Percentiles rank a stretch among this genome's conserved stretches.
Conservation (phyloP, 2,329 filamentous ascomycete species). For the Scedosporium dehoogii region DNA sequence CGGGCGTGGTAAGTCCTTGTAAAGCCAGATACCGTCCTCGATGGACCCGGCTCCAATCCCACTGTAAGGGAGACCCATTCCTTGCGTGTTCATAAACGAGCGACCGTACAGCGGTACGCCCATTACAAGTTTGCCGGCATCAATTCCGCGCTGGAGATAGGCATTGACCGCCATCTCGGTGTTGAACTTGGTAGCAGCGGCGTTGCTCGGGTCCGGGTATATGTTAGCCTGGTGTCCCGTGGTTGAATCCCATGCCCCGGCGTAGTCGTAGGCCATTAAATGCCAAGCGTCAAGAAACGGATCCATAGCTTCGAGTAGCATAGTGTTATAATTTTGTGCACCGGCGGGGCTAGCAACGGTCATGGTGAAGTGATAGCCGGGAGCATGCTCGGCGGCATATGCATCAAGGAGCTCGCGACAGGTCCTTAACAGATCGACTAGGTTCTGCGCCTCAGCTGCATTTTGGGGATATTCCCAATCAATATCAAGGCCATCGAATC, state of each 20-base stretch:
- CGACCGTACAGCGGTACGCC: slow-evolving; percentile 74
- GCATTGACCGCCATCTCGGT: slow-evolving; percentile 54
- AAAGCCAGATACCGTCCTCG: slow-evolving; percentile 61
- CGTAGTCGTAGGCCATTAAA: slow-evolving; percentile 61
- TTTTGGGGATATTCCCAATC: slow-evolving; percentile 45
- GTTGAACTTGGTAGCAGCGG: slow-evolving; percentile 55
- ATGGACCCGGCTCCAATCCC: slow-evolving; percentile 49
- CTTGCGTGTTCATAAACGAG: slow-evolving; percentile 58
- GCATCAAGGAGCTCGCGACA: slow-evolving; percentile 33
- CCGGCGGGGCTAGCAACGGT: slow-evolving; percentile 41
- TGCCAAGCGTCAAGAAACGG: slow-evolving; percentile 48
- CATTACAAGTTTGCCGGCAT: slow-evolving; percentile 56
- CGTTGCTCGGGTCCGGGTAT: slow-evolving; percentile 40
- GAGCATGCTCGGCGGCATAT: slow-evolving; percentile 27
- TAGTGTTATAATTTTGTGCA: slow-evolving; percentile 34
- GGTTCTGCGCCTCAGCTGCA: slow-evolving; percentile 27
- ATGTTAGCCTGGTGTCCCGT: slow-evolving; percentile 65
- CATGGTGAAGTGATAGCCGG: slow-evolving; percentile 37
- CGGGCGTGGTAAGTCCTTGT: slow-evolving; percentile 56
- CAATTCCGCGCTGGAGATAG: slow-evolving; percentile 43
- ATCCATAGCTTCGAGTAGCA: slow-evolving; percentile 46
- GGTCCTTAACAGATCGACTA: slow-evolving; percentile 30
- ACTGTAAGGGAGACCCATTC: slow-evolving; percentile 52
- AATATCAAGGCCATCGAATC: slow-evolving; percentile 46
- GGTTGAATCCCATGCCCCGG: slow-evolving; percentile 54